A percentile compares a stretch with the other conserved stretches of the same genome.
Evolutionary conservation across 2,329 filamentous ascomycete species (phyloP).

Genomic region (Neonectria punicea): DNA sequence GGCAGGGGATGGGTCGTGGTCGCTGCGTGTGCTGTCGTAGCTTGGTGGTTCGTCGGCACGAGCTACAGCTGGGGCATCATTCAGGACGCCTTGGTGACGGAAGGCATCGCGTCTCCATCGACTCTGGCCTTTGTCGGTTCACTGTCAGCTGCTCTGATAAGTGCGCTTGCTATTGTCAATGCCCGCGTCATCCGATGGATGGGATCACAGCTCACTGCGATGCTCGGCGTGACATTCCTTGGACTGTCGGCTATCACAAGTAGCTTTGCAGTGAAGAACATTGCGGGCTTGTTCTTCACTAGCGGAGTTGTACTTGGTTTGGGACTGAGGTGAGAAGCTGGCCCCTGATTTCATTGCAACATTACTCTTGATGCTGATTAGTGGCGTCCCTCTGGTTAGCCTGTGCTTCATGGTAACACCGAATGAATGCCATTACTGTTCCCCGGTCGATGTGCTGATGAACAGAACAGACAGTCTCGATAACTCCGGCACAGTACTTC

Average conservation of each 20-base stretch:
- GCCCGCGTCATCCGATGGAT: constrained; percentile 60
- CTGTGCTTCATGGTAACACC: constrained; percentile 22
- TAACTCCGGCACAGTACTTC: constrained; percentile 62
- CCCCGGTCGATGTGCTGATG: constrained; percentile 1
- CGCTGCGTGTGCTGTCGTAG: constrained; percentile 35
- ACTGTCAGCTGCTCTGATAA: constrained; percentile 55
- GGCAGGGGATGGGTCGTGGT: constrained; percentile 45
- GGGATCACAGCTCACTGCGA: constrained; percentile 56
- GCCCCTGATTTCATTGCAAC: not conserved
- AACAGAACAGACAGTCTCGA: constrained; percentile 24
- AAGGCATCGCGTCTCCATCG: constrained; percentile 56
- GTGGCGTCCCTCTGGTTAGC: not conserved
- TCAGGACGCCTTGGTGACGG: constrained; percentile 64
- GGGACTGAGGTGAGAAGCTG: constrained; percentile 42
- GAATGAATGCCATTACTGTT: constrained; percentile 40
- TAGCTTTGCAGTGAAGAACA: constrained; percentile 40
- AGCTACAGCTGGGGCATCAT: constrained; percentile 70
- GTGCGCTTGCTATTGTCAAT: constrained; percentile 62
- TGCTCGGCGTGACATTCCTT: constrained; percentile 62
- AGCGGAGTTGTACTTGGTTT: constrained; percentile 36
- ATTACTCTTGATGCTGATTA: not conserved
- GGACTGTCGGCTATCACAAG: constrained; percentile 56
- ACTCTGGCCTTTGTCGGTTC: constrained; percentile 70
- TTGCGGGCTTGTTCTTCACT: constrained; percentile 43
- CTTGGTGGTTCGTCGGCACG: constrained; percentile 66